Conservation (phyloP, 192 early-diverging fungal genomes). For the Umbelopsis vinacea region DNA sequence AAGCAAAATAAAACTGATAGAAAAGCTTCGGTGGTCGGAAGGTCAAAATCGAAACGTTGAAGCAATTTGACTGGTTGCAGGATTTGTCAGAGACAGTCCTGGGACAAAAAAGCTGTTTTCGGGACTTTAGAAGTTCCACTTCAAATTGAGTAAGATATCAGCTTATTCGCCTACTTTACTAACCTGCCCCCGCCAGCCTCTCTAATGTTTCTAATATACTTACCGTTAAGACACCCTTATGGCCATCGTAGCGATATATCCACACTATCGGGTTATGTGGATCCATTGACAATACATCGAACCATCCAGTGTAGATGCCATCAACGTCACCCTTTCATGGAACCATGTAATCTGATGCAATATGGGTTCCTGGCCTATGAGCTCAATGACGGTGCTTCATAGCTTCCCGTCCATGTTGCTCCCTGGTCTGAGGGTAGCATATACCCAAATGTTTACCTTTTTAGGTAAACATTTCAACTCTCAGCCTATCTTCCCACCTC, state of each 20-base stretch:
- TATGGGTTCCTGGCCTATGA: no score
- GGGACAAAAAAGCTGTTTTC: slow-evolving; percentile 1
- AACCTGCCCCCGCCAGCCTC: neutral
- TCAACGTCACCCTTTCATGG: no score
- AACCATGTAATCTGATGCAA: no score
- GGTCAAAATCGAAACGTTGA: neutral
- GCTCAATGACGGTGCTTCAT: no score
- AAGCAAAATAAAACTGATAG: neutral
- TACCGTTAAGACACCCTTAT: no score
- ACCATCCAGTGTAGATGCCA: no score
- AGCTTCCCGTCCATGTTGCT: neutral
- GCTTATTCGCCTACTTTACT: slow-evolving; percentile 11
- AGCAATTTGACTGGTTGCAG: slow-evolving; percentile 6
- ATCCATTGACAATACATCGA: no score
- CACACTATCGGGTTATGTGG: no score
- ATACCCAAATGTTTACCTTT: slow-evolving; percentile 5
- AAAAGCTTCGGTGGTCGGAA: neutral
- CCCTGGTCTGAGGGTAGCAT: slow-evolving; percentile 23
- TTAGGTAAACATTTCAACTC: slow-evolving; percentile 7
- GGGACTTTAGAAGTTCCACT: slow-evolving; percentile 21
- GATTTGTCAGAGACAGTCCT: slow-evolving; percentile 15
- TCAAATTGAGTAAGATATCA: slow-evolving; percentile 21
- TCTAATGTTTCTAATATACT: slow-evolving; percentile 5
- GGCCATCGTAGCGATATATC: no score
- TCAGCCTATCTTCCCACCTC: slow-evolving; percentile 25